Conservation (phyloP, 345 rosid species). For the Carallia pectinifolia region DNA sequence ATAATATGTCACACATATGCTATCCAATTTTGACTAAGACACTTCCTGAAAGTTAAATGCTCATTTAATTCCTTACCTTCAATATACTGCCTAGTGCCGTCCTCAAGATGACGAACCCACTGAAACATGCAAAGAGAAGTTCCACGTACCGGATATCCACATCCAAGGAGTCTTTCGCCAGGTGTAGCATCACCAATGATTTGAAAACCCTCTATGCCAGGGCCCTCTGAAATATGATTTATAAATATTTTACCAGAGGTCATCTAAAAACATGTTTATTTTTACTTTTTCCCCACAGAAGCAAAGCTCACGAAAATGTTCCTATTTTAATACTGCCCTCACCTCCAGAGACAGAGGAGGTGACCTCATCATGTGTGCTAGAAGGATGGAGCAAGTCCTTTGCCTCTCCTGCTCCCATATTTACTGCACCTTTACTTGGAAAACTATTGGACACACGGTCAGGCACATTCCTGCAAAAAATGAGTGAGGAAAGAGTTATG, state of each 20-base stretch:
- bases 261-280: too few species aligned
- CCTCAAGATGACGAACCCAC: conserved; percentile 98
- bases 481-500: too few species aligned
- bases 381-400: conserved; percentile 28
- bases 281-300: too few species aligned
- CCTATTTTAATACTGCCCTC: conserved; percentile 13
- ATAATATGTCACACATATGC: not conserved
- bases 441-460: conserved; percentile 25
- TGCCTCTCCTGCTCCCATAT: conserved; percentile 22
- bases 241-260: too few species aligned
- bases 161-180: conserved; percentile 89
- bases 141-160: conserved; percentile 89
- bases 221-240: conserved; percentile 49
- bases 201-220: conserved; percentile 92
- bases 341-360: conserved; percentile 47
- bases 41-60: not conserved
- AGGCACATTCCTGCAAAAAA: conserved; percentile 27
- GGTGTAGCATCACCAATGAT: conserved; percentile 85
- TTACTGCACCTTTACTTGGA: conserved; percentile 18
- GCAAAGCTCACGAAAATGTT: conserved; percentile 4
- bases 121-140: conserved; percentile 97
- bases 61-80: conserved; percentile 57
- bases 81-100: conserved; percentile 88
- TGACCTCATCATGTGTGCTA: conserved; percentile 26
- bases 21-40: not conserved